phyloP scores from a whole-genome alignment of 2,329 filamentous ascomycete genomes.

The Dissoconium aciculare region DNA sequence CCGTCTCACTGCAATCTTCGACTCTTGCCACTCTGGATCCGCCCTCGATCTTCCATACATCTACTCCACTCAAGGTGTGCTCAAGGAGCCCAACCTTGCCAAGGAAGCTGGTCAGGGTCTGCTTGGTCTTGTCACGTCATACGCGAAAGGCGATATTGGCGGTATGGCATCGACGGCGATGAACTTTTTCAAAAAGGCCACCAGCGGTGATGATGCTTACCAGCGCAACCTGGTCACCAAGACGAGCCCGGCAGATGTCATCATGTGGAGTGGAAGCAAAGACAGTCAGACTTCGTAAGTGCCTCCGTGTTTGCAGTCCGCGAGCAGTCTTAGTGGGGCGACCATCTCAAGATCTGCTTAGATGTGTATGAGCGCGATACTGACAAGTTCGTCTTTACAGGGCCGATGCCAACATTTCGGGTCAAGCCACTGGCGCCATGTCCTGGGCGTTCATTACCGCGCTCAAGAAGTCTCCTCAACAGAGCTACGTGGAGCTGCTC shows the following conservation, averaged over 20 bases:
- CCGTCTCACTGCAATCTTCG: constrained; percentile 66
- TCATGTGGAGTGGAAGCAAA: constrained; percentile 97
- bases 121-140: constrained; percentile 57
- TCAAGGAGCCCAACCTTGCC: constrained; percentile 68
- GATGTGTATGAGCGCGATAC: constrained; percentile 6
- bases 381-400: constrained; percentile 31
- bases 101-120: constrained; percentile 64
- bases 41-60: constrained; percentile 65
- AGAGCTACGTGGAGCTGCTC: constrained; percentile 88
- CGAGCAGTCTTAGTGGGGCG: constrained; percentile 6
- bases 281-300: constrained; percentile 85
- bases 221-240: constrained; percentile 74
- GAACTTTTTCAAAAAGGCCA: constrained; percentile 75
- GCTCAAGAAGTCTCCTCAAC: constrained; percentile 81
- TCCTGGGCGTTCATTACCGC: constrained; percentile 91
- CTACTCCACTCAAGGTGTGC: constrained; percentile 64
- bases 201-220: constrained; percentile 61
- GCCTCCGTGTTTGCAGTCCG: constrained; percentile 15
- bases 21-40: constrained; percentile 67
- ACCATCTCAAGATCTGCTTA: too few species aligned
- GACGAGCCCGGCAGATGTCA: constrained; percentile 85
- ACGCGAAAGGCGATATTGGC: constrained; percentile 68
- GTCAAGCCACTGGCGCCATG: constrained; percentile 93
- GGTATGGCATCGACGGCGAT: constrained; percentile 70
- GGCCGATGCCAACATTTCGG: constrained; percentile 74